Percentiles rank a stretch among this genome's conserved stretches.
Evolutionary conservation across 2,329 filamentous ascomycete genomes (phyloP).

Genomic region (Diaporthe ilicicola): DNA sequence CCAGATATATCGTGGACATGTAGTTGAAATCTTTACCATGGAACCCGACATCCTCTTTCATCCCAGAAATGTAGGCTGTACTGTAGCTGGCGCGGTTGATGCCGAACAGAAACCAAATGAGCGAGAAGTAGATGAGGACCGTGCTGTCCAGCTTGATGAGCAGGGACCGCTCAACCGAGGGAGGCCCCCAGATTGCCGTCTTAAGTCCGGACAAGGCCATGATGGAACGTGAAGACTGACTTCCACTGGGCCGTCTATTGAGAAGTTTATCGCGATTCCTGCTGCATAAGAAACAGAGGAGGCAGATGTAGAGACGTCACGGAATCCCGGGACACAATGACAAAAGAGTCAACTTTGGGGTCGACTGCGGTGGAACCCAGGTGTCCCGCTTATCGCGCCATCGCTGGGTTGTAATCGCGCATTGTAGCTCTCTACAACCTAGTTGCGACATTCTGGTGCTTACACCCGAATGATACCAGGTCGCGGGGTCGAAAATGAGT

Average conservation of each 20-base stretch:
- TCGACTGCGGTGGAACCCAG: background rate
- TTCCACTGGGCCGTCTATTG: background rate
- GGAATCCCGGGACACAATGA: background rate
- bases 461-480: background rate
- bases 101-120: conserved; percentile 58
- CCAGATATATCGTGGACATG: conserved; percentile 46
- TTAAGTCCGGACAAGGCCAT: conserved; percentile 23
- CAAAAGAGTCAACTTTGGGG: background rate
- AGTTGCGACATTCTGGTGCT: background rate
- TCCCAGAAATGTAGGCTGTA: conserved; percentile 52
- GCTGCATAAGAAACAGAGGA: background rate
- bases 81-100: conserved; percentile 53
- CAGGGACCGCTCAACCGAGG: conserved; percentile 39
- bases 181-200: conserved; percentile 25
- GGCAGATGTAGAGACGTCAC: background rate
- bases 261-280: no score
- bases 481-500: background rate
- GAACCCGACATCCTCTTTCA: conserved; percentile 48
- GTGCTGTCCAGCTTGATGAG: conserved; percentile 52
- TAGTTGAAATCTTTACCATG: conserved; percentile 51
- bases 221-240: background rate
- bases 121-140: conserved; percentile 52
- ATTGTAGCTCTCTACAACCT: conserved; percentile 4
- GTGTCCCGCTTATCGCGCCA: conserved; percentile 23
- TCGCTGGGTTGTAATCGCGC: conserved; percentile 20